A percentile compares a stretch with the other conserved stretches of the same genome.
Evolutionary conservation across 768 basidiomycete species (phyloP).

Genomic region (Pulveroboletus sp.): DNA sequence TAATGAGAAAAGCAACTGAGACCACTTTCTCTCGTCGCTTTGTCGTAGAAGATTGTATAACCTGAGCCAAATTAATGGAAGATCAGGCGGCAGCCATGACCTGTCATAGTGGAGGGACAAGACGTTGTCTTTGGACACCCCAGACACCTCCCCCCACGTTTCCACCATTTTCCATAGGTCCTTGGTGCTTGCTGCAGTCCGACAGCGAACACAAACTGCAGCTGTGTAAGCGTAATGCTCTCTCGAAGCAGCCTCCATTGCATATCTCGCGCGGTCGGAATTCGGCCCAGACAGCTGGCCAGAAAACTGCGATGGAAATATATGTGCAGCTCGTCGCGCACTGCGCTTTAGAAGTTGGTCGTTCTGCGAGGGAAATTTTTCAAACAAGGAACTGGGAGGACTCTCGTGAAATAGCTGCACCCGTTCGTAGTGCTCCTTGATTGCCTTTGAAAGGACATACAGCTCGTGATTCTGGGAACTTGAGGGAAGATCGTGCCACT

Average conservation of each 20-base stretch:
- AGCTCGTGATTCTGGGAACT: conserved; percentile 31
- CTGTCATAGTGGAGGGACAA: conserved; percentile 16
- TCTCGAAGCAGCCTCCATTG: background rate
- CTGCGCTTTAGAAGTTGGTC: conserved; percentile 11
- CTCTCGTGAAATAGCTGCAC: conserved; percentile 9
- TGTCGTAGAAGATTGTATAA: conserved; percentile 22
- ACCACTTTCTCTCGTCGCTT: conserved; percentile 3
- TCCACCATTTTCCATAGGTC: conserved; percentile 3
- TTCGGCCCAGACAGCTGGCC: background rate
- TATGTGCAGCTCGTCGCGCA: background rate
- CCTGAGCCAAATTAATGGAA: conserved; percentile 20
- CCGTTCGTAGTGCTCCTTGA: conserved; percentile 23
- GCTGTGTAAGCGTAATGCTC: conserved; percentile 9
- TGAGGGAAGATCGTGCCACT: conserved; percentile 20
- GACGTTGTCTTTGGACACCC: background rate
- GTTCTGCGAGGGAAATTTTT: background rate
- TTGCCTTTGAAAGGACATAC: too few relatives aligned
- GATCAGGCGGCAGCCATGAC: conserved; percentile 21
- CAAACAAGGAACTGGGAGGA: background rate
- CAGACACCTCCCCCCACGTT: conserved; percentile 1
- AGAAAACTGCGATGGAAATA: background rate
- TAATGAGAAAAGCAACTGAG: conserved; percentile 25
- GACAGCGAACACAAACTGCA: background rate
- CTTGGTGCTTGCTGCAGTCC: background rate
- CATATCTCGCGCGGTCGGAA: conserved; percentile 3